Evolutionary conservation across 352 stramenopile genomes (phyloP), one percentile per base, ranked within the genome.

Genomic region (Phytophthora palmivora): DNA sequence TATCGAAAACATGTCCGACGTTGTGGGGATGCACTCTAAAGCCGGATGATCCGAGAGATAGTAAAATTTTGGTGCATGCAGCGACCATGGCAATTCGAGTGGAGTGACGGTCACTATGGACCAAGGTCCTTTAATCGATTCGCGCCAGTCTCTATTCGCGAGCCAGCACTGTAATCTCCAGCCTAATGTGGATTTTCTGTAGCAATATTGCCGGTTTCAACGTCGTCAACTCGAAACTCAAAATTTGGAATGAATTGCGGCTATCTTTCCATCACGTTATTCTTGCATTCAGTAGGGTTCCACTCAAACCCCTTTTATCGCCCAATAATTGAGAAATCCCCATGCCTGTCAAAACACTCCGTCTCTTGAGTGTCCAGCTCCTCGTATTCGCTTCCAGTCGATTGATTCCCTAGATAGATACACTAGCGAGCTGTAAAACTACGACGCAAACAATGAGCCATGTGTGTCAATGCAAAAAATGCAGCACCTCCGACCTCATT

Each of bases 91-190:
- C 41, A 39, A 24, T 9, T 22, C 8, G 7, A 18, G 4, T 6
- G n/a, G n/a, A n/a, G 16, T 24, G 37, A 30, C 10, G 14, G 43
- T 38, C 43, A 24, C 45, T 39, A n/a, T n/a, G n/a, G n/a, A n/a
- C 36, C 36, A 57, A n/a, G 7, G 37, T n/a, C 22, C 46, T 16
- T 67, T 67, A 70, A 65, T 70, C 61, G 61, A 70, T 65, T 55
- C n/a, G 2, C 47, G 24, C 43, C 37, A 28, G 53, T 64, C 47
- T 64, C 37, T 64, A 30, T 51, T 28, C 56, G n/a, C 44, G 24
- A 63, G 44, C 55, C 55, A 63, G 55, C 54, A 48, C 44, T 42
- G 11, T 6, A 21, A 53, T 32, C 45, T 41, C 45, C 22, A 16
- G 34, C 12, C 19, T 45, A 12, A 26, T 56, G 36, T 56, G 50